Base-by-base conservation (phyloP, 2,329 filamentous ascomycete genomes). In the Alternaria incomplexa region DNA sequence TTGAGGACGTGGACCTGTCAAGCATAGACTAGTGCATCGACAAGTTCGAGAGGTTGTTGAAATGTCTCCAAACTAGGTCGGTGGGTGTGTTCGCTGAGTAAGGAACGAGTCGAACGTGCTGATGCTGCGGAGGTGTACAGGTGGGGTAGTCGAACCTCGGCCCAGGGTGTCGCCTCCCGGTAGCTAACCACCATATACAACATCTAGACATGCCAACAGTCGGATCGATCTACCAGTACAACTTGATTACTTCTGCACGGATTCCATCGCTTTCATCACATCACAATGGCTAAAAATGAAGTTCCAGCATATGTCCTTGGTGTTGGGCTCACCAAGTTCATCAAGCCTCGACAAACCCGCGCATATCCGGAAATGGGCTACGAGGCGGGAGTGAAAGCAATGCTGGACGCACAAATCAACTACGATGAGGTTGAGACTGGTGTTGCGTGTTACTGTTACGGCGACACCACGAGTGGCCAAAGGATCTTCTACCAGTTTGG, bases 251-350 rank as follows among this genome's bases (percentile, higher is more conserved):
- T 5, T 7, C 13, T 2, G 4, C n/a, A 22, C 11, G 45, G 20
- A 4, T 2, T 10, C 6, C 6, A 32, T 28, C 5, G 12, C 26
- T 23, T 9, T 8, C 6, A 45, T 7, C 7, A 36, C 20, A 51
- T 48, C 58, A 65, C 53, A 10, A 79, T 77, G 73, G 67, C 71
- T 2, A 71, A 74, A 47, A 75, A 74, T 47, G 54, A 77, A 32
- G 65, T 71, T 15, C 85, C 85, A 61, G 85, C 84, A 83, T 97
- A 97, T 84, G 92, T 98, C 77, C 88, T 97, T 56, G 95, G 95
- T 84, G 95, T 98, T 69, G 95, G 95, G 82, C 93, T 98, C 90
- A 97, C 95, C 83, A 97, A 97, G 83, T 98, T 98, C 87, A 94
- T 97, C 88, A 97, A 97, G 85, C 94, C 94, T 26, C 88, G 93